A percentile compares a stretch with the other conserved stretches of the same genome.
phyloP scores from a whole-genome alignment of 1,139 yeast genomes.

The Pichia sp. region DNA sequence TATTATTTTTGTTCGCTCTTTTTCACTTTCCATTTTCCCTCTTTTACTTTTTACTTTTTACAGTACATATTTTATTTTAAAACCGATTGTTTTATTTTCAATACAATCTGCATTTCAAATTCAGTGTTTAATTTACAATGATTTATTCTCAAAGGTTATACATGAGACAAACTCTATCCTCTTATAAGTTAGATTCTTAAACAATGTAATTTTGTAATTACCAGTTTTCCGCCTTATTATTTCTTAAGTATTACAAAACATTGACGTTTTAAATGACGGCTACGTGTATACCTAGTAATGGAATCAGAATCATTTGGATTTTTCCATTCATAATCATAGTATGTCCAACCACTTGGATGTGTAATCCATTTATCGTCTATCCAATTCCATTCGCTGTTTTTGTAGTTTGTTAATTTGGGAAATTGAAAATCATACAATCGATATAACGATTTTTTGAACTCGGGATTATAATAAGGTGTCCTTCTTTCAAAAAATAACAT shows the following conservation, averaged over 20 bases:
- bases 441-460: conserved; percentile 32
- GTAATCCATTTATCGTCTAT: conserved; percentile 44
- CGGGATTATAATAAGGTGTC: conserved; percentile 40
- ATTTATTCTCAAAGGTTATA: no score
- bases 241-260: conserved; percentile 36
- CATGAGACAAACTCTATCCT: no score
- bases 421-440: conserved; percentile 40
- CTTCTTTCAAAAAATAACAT: conserved; percentile 46
- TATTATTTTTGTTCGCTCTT: background rate
- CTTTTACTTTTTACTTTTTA: no score
- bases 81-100: no score
- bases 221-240: background rate
- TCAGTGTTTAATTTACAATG: no score
- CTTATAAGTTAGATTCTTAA: background rate
- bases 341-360: conserved; percentile 46
- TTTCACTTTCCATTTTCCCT: background rate
- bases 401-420: conserved; percentile 31
- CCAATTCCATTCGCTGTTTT: conserved; percentile 33
- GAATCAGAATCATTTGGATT: conserved; percentile 39
- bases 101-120: no score
- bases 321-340: conserved; percentile 49
- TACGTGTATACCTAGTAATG: conserved; percentile 44
- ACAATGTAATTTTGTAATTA: background rate
- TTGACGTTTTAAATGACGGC: conserved; percentile 44
- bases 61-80: no score